Conservation (phyloP, 169 alveolate species). For the Neospora caninum region DNA sequence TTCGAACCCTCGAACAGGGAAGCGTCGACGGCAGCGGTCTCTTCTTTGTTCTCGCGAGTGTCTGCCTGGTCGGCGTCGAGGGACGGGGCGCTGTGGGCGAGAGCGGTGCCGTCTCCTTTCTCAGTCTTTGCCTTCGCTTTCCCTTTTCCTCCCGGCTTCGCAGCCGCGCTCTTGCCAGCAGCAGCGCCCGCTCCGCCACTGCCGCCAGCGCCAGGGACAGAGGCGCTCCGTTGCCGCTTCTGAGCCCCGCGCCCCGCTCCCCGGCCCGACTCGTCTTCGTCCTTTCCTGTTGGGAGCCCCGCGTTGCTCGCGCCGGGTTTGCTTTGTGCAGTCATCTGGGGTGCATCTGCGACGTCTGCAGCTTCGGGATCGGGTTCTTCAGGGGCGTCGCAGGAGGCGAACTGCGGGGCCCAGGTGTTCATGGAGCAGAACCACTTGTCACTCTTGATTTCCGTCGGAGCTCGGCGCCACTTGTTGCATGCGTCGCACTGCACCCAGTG, state of each 20-base stretch:
- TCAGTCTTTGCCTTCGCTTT: not conserved
- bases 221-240: constrained; percentile 60
- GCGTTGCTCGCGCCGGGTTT: constrained; percentile 39
- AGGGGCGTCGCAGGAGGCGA: constrained; percentile 65
- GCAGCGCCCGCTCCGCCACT: constrained; percentile 26
- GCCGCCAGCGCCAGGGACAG: constrained; percentile 30
- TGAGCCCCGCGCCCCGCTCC: constrained; percentile 58
- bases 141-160: not conserved
- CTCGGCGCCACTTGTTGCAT: constrained; percentile 67
- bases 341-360: constrained; percentile 21
- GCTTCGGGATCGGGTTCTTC: constrained; percentile 67
- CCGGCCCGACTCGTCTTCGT: constrained; percentile 39
- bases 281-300: no score
- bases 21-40: no score
- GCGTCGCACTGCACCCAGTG: constrained; percentile 69
- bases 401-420: constrained; percentile 68
- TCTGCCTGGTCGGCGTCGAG: no score
- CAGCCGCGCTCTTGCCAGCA: not conserved
- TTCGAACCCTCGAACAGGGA: no score
- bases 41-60: no score
- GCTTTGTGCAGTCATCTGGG: not conserved
- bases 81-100: not conserved
- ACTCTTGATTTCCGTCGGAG: constrained; percentile 55
- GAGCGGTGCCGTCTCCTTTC: not conserved
- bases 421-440: constrained; percentile 66